phyloP scores from a whole-genome alignment of 768 basidiomycete genomes.

The Psilocybe azurescens region DNA sequence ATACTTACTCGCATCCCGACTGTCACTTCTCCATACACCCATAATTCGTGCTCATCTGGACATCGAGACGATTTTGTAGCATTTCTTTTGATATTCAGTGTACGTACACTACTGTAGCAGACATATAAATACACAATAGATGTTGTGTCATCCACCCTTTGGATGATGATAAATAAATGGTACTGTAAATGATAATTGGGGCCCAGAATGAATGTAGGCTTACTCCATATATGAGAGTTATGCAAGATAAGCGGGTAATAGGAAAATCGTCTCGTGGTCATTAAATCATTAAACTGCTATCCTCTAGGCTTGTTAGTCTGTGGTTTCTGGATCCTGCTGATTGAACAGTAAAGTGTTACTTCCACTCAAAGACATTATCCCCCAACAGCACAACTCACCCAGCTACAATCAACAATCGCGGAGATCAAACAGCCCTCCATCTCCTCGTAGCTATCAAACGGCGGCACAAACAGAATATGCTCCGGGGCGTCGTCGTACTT shows the following conservation, averaged over 20 bases:
- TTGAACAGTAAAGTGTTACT: neutral
- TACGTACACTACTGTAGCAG: neutral
- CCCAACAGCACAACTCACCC: slow-evolving; percentile 19
- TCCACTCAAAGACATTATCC: neutral
- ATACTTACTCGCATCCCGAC: neutral
- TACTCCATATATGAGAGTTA: neutral
- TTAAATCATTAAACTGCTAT: neutral
- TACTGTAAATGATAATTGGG: too few relatives aligned
- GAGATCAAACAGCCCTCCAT: slow-evolving; percentile 27
- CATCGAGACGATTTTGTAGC: slow-evolving; percentile 25
- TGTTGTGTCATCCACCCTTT: neutral
- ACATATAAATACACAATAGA: slow-evolving; percentile 3
- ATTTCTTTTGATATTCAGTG: neutral
- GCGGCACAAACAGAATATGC: slow-evolving; percentile 31
- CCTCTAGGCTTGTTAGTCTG: neutral
- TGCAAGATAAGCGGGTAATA: neutral
- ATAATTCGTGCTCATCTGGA: slow-evolving; percentile 24
- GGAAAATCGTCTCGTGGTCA: neutral
- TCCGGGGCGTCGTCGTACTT: slow-evolving; percentile 31
- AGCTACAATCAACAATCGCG: slow-evolving; percentile 27
- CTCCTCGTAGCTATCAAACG: slow-evolving; percentile 27
- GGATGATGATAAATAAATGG: too few relatives aligned
- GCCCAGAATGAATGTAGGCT: too few relatives aligned
- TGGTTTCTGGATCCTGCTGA: neutral
- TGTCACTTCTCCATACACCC: neutral